These are phyloP conservation scores for Phytopythium delawarense DNA, from an alignment of 352 stramenopile genomes.

Conservation along the genomic window DNA sequence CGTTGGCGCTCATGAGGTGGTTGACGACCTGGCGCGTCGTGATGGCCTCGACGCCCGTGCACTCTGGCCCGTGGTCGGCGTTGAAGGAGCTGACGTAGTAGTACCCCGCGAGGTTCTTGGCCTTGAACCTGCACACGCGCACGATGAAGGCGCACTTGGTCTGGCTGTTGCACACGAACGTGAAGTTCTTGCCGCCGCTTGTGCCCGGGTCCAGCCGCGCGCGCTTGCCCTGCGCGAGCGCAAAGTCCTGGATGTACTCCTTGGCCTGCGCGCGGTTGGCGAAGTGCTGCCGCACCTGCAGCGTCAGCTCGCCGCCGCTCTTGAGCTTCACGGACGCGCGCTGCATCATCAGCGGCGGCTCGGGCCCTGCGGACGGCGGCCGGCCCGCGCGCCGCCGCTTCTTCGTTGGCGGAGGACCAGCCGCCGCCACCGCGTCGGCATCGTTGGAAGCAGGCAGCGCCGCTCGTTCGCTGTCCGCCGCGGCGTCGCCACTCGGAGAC, in stretches of 20 bases:
- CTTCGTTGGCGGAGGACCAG: slow-evolving; percentile 6
- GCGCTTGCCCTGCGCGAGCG: slow-evolving; percentile 41
- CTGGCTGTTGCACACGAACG: slow-evolving; percentile 37
- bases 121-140: slow-evolving; percentile 29
- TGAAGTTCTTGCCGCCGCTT: slow-evolving; percentile 50
- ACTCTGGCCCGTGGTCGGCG: slow-evolving; percentile 24
- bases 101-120: slow-evolving; percentile 16
- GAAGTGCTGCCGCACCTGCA: slow-evolving; percentile 34
- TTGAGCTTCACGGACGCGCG: slow-evolving; percentile 22
- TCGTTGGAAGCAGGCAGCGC: too few relatives aligned
- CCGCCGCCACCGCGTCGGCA: background rate
- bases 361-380: background rate
- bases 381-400: slow-evolving; percentile 18
- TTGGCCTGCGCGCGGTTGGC: slow-evolving; percentile 25
- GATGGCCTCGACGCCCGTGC: slow-evolving; percentile 27
- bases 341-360: slow-evolving; percentile 14
- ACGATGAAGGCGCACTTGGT: slow-evolving; percentile 42
- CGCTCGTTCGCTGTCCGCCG: background rate
- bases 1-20: slow-evolving; percentile 23
- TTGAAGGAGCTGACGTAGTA: slow-evolving; percentile 38
- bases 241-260: slow-evolving; percentile 46
- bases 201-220: slow-evolving; percentile 28
- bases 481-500: too few relatives aligned
- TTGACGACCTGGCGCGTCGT: slow-evolving; percentile 41
- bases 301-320: slow-evolving; percentile 24